These are phyloP conservation scores for Kwoniella shandongensis DNA, from an alignment of 768 basidiomycete genomes.

Conservation along the genomic window DNA sequence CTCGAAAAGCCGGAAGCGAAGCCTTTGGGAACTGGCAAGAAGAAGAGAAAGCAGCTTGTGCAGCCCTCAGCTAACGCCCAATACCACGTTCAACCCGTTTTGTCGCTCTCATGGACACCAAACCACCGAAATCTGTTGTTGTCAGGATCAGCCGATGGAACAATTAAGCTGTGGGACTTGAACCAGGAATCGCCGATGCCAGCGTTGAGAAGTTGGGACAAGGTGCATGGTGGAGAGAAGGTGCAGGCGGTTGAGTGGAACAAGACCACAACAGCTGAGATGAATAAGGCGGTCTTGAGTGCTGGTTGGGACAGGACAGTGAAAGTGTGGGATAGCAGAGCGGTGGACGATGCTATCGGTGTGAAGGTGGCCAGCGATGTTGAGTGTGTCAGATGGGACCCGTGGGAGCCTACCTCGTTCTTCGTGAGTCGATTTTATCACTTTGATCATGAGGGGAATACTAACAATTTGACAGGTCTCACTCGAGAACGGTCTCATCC, in stretches of 20 bases:
- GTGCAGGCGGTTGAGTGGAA: constrained; percentile 98
- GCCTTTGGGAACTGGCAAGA: constrained; percentile 80
- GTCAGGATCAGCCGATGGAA: constrained; percentile 87
- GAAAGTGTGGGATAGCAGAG: constrained; percentile 86
- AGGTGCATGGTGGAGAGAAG: constrained; percentile 72
- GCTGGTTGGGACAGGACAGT: constrained; percentile 95
- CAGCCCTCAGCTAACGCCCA: constrained; percentile 63
- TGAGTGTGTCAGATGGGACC: constrained; percentile 92
- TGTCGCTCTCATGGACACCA: constrained; percentile 90
- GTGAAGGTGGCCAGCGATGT: constrained; percentile 86
- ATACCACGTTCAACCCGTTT: constrained; percentile 90
- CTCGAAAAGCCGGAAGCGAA: constrained; percentile 48
- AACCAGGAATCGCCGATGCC: constrained; percentile 61
- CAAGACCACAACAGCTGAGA: constrained; percentile 56
- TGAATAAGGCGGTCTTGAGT: constrained; percentile 85
- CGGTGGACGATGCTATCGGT: constrained; percentile 78
- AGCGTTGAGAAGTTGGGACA: constrained; percentile 78
- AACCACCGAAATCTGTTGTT: constrained; percentile 85
- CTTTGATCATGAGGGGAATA: not conserved
- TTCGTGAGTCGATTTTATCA: constrained; percentile 62
- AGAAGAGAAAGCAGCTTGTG: constrained; percentile 86
- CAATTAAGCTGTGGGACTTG: constrained; percentile 97
- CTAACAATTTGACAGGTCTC: constrained; percentile 65
- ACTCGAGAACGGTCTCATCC: constrained; percentile 87
- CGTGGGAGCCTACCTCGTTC: constrained; percentile 83